phyloP scores from a whole-genome alignment of 2,329 filamentous ascomycete species.

The Tolypocladium inflatum region DNA sequence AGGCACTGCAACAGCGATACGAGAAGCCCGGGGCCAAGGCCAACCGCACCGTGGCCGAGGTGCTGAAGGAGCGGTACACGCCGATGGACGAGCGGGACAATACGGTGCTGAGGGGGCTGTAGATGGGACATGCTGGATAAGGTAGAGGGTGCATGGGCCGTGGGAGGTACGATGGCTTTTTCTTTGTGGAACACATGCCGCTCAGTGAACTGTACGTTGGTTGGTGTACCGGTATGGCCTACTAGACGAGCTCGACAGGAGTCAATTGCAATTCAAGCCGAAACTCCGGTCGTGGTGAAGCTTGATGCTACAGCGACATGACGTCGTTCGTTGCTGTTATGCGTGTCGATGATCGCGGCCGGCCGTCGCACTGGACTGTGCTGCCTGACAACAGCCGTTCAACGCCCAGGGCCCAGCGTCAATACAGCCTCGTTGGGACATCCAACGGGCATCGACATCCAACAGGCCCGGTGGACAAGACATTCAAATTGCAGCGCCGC shows the following conservation, averaged over 20 bases:
- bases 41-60: constrained; percentile 41
- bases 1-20: constrained; percentile 42
- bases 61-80: constrained; percentile 45
- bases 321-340: background rate
- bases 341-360: background rate
- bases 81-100: constrained; percentile 36
- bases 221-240: background rate
- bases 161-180: background rate
- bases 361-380: background rate
- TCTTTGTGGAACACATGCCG: background rate
- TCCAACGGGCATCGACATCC: background rate
- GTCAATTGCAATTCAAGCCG: background rate
- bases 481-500: background rate
- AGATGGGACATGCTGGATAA: constrained; percentile 2
- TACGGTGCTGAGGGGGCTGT: constrained; percentile 31
- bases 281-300: background rate
- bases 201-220: background rate
- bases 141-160: background rate
- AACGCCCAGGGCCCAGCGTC: background rate
- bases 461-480: background rate
- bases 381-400: background rate
- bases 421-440: background rate
- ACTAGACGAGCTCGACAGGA: background rate
- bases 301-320: background rate
- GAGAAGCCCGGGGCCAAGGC: constrained; percentile 27